A percentile compares a stretch with the other conserved stretches of the same genome.
phyloP scores from a whole-genome alignment of 2,329 filamentous ascomycete species.

The Hypoxylon sp. region DNA sequence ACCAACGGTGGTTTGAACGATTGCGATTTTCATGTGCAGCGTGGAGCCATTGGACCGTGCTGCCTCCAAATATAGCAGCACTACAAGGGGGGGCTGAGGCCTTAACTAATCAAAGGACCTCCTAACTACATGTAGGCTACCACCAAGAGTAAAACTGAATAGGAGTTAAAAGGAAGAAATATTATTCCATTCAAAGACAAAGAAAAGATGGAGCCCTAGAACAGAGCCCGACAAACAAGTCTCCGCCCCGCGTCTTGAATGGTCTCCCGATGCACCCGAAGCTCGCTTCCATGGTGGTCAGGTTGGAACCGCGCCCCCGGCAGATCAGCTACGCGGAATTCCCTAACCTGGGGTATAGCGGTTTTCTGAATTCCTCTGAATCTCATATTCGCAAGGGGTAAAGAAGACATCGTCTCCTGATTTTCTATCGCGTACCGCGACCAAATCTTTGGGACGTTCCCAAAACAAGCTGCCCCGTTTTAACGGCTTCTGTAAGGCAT shows the following conservation, averaged over 20 bases:
- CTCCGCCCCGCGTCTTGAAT: conserved; percentile 4
- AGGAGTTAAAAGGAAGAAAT: conserved; percentile 11
- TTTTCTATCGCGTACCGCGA: conserved; percentile 25
- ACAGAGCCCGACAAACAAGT: conserved; percentile 8
- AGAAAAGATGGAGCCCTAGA: conserved; percentile 1
- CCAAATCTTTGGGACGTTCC: conserved; percentile 15
- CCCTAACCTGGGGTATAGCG: not conserved
- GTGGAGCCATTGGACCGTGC: conserved; percentile 6
- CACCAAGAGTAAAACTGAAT: not conserved
- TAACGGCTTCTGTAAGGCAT: conserved; percentile 10
- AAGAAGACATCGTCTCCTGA: conserved; percentile 11
- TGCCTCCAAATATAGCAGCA: conserved; percentile 31
- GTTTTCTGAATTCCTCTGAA: not conserved
- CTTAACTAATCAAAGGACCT: conserved; percentile 19
- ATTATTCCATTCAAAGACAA: conserved; percentile 17
- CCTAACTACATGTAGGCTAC: not conserved
- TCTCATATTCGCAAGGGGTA: not conserved
- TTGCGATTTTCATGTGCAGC: conserved; percentile 17
- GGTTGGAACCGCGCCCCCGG: conserved; percentile 15
- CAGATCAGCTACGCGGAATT: conserved; percentile 5
- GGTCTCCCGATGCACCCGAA: conserved; percentile 9
- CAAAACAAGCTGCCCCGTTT: not conserved
- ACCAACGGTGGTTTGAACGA: conserved; percentile 3
- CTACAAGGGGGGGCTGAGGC: conserved; percentile 1
- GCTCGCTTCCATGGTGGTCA: conserved; percentile 15